Evolutionary conservation across 805 yeast genomes (phyloP).

Genomic region (Komagataella populi): DNA sequence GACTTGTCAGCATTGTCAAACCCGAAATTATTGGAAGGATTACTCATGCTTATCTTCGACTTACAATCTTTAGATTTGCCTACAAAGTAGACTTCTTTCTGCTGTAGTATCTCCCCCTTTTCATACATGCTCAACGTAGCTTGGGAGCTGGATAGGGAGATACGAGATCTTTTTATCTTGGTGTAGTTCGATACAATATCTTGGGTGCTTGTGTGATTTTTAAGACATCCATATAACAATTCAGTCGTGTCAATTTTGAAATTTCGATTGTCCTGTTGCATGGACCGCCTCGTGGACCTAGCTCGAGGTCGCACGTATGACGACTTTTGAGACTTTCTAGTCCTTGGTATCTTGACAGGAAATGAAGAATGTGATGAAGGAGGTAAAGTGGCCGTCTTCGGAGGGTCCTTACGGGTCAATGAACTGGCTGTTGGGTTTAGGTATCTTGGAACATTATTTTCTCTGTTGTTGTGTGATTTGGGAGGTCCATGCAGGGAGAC

Average conservation of each 20-base stretch:
- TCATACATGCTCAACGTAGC: conserved; percentile 35
- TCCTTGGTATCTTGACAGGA: neutral
- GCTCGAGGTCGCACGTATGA: conserved; percentile 1
- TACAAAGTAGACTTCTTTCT: conserved; percentile 32
- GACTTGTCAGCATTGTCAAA: conserved; percentile 63
- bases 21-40: conserved; percentile 39
- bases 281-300: neutral
- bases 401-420: neutral
- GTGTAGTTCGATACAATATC: neutral
- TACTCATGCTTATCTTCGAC: conserved; percentile 20
- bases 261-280: neutral
- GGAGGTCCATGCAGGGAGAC: neutral
- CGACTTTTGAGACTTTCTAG: conserved; percentile 1
- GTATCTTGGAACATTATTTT: neutral
- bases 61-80: conserved; percentile 20
- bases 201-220: neutral
- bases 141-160: neutral
- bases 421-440: neutral
- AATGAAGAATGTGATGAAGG: neutral
- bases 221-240: neutral
- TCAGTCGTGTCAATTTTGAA: neutral
- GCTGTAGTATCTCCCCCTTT: conserved; percentile 43
- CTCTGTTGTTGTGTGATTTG: neutral
- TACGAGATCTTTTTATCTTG: neutral
- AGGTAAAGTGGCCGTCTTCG: neutral